Evolutionary conservation across 78 protist species (phyloP).

Genomic region (Guillardia theta): DNA sequence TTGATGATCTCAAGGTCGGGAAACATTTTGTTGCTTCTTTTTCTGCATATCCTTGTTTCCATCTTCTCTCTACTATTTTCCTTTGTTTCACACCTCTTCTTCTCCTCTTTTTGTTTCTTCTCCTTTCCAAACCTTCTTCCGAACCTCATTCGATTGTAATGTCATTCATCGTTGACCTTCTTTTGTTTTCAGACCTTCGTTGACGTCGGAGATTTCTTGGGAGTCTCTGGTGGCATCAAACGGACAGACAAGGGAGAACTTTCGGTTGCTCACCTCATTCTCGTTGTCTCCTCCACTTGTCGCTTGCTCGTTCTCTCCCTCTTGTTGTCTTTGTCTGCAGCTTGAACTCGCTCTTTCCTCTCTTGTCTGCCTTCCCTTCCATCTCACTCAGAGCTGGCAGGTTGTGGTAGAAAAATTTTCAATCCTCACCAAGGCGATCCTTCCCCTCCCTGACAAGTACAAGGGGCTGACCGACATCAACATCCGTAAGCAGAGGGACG

Average conservation of each 20-base stretch:
- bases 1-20: constrained; percentile 9
- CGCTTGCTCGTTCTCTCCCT: no score
- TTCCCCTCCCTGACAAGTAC: constrained; percentile 55
- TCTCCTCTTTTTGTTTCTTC: background rate
- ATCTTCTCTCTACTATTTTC: background rate
- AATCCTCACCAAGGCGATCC: constrained; percentile 39
- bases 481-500: no score
- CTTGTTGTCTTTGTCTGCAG: background rate
- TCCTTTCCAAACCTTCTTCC: background rate
- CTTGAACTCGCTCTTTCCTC: background rate
- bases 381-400: no score
- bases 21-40: background rate
- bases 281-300: background rate
- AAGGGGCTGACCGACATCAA: constrained; percentile 55
- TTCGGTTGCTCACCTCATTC: no score
- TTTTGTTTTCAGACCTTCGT: background rate
- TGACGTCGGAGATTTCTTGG: constrained; percentile 66
- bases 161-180: background rate
- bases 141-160: background rate
- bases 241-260: constrained; percentile 69
- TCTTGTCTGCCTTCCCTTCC: background rate
- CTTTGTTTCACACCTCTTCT: background rate
- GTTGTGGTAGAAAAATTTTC: background rate
- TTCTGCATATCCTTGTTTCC: background rate
- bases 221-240: constrained; percentile 49